Percentiles rank a stretch among this genome's conserved stretches.
These are phyloP conservation scores for Coemansia sp. DNA, from an alignment of 192 early-diverging fungal genomes.

Conservation along the genomic window DNA sequence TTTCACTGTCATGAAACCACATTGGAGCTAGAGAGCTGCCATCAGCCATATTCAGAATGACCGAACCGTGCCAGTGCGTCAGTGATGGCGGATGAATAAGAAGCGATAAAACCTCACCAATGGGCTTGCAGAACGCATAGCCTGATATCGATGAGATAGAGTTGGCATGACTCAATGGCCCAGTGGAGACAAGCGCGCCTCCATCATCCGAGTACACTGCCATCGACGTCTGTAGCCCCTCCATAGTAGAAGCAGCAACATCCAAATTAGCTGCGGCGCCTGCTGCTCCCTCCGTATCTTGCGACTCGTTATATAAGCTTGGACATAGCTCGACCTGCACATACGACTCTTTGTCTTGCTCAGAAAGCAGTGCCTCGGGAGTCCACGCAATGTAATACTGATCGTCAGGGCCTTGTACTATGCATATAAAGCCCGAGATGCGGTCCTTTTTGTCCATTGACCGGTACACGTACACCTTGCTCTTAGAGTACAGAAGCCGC, in stretches of 20 bases:
- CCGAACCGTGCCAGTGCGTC: conserved; percentile 67
- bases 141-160: conserved; percentile 42
- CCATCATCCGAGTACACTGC: conserved; percentile 36
- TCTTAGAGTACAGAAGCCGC: conserved; percentile 63
- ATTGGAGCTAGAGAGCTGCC: conserved; percentile 65
- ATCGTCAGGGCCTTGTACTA: conserved; percentile 60
- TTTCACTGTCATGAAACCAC: conserved; percentile 75
- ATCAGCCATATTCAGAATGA: conserved; percentile 64
- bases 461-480: conserved; percentile 73
- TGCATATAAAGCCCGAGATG: conserved; percentile 66
- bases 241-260: not conserved
- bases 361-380: conserved; percentile 63
- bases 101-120: conserved; percentile 61
- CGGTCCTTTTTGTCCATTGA: conserved; percentile 59
- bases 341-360: conserved; percentile 59
- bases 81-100: conserved; percentile 66
- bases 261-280: not conserved
- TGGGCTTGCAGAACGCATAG: conserved; percentile 65
- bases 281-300: not conserved
- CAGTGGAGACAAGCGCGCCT: conserved; percentile 43
- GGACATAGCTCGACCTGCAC: conserved; percentile 61
- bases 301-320: conserved; percentile 28
- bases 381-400: conserved; percentile 71
- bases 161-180: conserved; percentile 35
- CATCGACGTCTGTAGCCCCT: conserved; percentile 28